Conservation (phyloP, 2,329 filamentous ascomycete species). For the Byssoonygena ceratinophila region DNA sequence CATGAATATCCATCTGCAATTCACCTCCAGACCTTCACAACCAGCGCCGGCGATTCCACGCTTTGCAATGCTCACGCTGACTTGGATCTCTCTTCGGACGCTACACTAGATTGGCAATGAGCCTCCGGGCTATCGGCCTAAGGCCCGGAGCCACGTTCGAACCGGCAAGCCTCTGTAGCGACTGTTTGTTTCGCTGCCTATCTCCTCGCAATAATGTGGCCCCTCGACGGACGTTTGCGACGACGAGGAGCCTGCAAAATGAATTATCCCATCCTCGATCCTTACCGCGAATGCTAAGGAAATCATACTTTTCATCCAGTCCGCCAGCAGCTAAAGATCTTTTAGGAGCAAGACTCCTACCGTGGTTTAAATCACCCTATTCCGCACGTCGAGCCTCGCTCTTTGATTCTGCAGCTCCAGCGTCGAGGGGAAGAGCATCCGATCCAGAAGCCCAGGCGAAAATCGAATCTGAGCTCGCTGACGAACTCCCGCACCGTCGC, state of each 20-base stretch:
- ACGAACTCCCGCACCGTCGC: conserved; percentile 35
- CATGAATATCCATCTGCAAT: too few relatives aligned
- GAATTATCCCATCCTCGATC: conserved; percentile 23
- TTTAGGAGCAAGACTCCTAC: conserved; percentile 21
- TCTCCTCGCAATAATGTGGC: conserved; percentile 16
- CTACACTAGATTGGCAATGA: conserved; percentile 21
- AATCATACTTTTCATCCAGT: conserved; percentile 34
- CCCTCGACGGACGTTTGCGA: conserved; percentile 25
- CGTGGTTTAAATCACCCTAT: conserved; percentile 19
- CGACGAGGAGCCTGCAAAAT: conserved; percentile 25
- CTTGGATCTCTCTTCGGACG: not conserved
- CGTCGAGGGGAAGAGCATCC: not conserved
- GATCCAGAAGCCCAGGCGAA: not conserved
- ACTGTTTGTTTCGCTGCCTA: conserved; percentile 25
- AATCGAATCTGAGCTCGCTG: conserved; percentile 8
- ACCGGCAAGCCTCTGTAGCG: conserved; percentile 25
- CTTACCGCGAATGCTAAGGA: conserved; percentile 24
- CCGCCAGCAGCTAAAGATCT: conserved; percentile 16
- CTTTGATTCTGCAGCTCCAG: conserved; percentile 17
- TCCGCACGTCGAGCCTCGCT: conserved; percentile 20
- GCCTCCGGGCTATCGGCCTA: conserved; percentile 29
- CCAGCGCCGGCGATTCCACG: not conserved
- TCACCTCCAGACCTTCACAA: not conserved
- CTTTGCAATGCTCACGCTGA: not conserved
- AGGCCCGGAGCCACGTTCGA: conserved; percentile 27